Base-by-base conservation (phyloP, 768 basidiomycete genomes). In the Lactifluus echinatus region DNA sequence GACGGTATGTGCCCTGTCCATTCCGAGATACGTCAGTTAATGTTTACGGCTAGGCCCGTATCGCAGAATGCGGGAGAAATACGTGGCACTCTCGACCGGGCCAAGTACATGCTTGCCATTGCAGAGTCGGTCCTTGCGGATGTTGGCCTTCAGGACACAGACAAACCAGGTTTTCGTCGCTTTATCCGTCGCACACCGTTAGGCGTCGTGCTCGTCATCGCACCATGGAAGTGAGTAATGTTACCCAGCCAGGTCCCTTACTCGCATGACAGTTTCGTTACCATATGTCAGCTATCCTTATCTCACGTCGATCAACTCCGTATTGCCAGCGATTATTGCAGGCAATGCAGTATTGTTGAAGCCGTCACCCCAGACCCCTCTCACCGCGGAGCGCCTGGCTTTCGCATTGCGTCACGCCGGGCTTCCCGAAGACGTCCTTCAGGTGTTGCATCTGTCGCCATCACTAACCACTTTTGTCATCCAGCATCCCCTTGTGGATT, bases 361-460 rank as follows among this genome's bases (percentile, higher is more conserved):
- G 69, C 95, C 96, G 0, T 95, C 93, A 1, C 96, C 96, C 0
- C 96, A 99, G 67, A 97, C 94, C 0, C 95, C 96, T 4, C 74
- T 92, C 44, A 82, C 85, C 0, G 93, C 88, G 3, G 92, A 96
- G 67, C 81, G 89, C 4, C 80, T 97, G 61, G 78, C 80, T 1
- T 67, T 75, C 14, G 85, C 89, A 0, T 77, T 93, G 33, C 71
- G 71, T n/a, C 72, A 75, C 2, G 93, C 92, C 0, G 92, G 93
- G 11, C 80, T 96, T 0, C 93, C 94, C 0, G 62, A 76, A 44
- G 78, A 84, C 55, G 76, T 89, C 46, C 73, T 92, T 24, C 84
- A 89, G 67, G 84, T 90, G 21, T 68, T 90, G 19, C 89, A 93
- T 61, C 73, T 95, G 34, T 79, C 84, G 0, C 80, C 84, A 0